Base-by-base conservation (phyloP, 192 early-diverging fungal species). In the Coemansia sp. region DNA sequence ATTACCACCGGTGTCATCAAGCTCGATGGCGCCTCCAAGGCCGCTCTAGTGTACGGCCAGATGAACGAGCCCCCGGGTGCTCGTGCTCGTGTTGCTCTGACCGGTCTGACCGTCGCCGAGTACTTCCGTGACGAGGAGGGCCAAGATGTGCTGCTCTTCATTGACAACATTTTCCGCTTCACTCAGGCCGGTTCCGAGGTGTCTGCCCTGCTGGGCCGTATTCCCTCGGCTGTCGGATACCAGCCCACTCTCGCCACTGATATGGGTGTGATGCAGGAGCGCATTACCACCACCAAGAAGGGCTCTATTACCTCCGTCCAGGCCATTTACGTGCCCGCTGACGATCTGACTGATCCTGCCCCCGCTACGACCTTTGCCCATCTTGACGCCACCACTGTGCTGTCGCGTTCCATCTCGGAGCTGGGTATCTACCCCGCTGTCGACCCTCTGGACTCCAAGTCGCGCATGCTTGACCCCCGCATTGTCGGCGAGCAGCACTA, bases 121-220 rank as follows among this genome's bases (percentile, higher is more conserved):
- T 97, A 98, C 89, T 98, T 98, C 95, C 96, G 97, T 94, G 97
- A 98, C 88, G 91, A 94, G 80, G 97, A 98, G 86, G 96, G 96
- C 77, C 96, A 98, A 89, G 97, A 98, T 82, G 97, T 98, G 91
- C 90, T 98, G 74, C 92, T 98, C 77, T 98, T 98, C 90, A 93
- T 98, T 85, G 97, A 98, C 93, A 98, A 98, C 92, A 97, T 98
- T 93, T 98, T 98, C 95, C 91, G 97, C 84, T 98, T 98, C 92
- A 98, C 96, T 55, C 97, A 98, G 88, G 97, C 97, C 85, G 97
- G 97, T 95, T 98, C 97, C 69, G 97, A 98, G 85, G 96, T 98
- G 91, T 98, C 97, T 89, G 96, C 97, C 65, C 88, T 98, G 76
- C 91, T 98, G 75, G 95, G 96, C 82, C 95, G 97, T 95, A 98